Evolutionary conservation across 495 filamentous ascomycete species (phyloP).

Genomic region (Xylaria flabelliformis): DNA sequence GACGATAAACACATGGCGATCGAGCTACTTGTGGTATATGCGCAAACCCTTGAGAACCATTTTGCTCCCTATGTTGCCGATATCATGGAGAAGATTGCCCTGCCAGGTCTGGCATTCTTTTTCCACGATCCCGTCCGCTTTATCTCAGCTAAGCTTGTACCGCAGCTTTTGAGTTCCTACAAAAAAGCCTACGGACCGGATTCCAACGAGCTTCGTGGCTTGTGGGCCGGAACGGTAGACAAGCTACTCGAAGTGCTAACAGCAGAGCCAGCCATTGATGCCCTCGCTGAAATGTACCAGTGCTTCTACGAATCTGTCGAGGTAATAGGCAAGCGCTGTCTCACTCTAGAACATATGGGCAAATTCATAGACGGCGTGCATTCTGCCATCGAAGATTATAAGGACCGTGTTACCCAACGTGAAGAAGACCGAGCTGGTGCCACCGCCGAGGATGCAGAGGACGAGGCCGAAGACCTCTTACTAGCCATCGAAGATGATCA

Average conservation of each 20-base stretch:
- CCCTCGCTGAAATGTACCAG: slow-evolving; percentile 98
- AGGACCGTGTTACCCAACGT: slow-evolving; percentile 78
- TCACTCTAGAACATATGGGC: slow-evolving; percentile 78
- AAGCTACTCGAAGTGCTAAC: slow-evolving; percentile 95
- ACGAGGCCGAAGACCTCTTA: slow-evolving; percentile 78
- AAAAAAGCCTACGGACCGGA: slow-evolving; percentile 83
- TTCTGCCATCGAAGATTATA: slow-evolving; percentile 89
- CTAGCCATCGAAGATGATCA: slow-evolving; percentile 98
- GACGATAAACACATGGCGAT: slow-evolving; percentile 99
- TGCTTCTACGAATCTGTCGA: slow-evolving; percentile 99
- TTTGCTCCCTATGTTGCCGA: slow-evolving; percentile 92
- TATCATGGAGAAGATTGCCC: slow-evolving; percentile 94
- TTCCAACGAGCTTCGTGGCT: slow-evolving; percentile 72
- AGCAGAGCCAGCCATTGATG: slow-evolving; percentile 93
- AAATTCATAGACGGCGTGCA: slow-evolving; percentile 85
- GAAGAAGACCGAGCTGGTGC: slow-evolving; percentile 74
- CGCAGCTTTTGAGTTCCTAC: slow-evolving; percentile 92
- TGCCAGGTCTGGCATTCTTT: slow-evolving; percentile 96
- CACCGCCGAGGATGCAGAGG: slow-evolving; percentile 80
- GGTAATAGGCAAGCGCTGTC: slow-evolving; percentile 83
- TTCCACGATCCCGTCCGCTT: slow-evolving; percentile 99
- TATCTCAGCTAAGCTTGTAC: slow-evolving; percentile 92
- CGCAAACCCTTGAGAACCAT: slow-evolving; percentile 86
- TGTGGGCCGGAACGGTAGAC: slow-evolving; percentile 87
- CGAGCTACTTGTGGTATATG: slow-evolving; percentile 95